These are phyloP conservation scores for Rubia tinctorum DNA, from an alignment of 305 asterid genomes.

Conservation along the genomic window DNA sequence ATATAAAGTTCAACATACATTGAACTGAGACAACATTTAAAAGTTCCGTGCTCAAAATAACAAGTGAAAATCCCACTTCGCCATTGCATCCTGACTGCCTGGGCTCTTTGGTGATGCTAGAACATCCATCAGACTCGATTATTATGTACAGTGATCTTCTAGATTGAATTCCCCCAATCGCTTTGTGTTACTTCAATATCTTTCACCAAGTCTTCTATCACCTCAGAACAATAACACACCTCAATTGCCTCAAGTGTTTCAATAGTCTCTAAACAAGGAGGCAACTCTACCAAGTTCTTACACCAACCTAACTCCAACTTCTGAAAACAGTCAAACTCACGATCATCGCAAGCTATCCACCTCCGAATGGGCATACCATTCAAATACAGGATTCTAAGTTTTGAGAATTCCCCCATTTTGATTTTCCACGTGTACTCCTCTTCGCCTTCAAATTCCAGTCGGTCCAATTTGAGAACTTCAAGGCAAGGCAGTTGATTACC, in stretches of 20 bases:
- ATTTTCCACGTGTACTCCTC: neutral
- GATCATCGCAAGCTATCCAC: slow-evolving; percentile 1
- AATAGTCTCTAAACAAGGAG: neutral
- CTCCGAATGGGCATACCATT: neutral
- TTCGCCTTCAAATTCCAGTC: neutral
- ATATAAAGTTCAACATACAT: no score
- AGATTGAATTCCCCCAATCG: neutral
- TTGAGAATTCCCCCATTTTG: neutral
- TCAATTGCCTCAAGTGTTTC: neutral
- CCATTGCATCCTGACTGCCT: no score
- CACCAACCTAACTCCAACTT: neutral
- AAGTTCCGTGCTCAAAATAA: no score
- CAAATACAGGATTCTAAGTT: neutral
- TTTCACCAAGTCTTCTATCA: neutral
- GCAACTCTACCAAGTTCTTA: neutral
- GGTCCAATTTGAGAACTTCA: neutral
- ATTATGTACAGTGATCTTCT: neutral
- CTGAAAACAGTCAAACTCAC: neutral
- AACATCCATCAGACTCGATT: no score
- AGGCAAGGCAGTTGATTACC: neutral
- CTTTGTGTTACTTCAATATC: neutral
- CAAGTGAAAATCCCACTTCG: no score
- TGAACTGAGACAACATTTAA: no score
- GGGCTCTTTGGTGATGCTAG: no score
- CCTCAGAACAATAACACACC: neutral